Percentiles rank a stretch among this genome's conserved stretches.
Conservation (phyloP, 2,329 filamentous ascomycete species). For the Aspergillus piperis region DNA sequence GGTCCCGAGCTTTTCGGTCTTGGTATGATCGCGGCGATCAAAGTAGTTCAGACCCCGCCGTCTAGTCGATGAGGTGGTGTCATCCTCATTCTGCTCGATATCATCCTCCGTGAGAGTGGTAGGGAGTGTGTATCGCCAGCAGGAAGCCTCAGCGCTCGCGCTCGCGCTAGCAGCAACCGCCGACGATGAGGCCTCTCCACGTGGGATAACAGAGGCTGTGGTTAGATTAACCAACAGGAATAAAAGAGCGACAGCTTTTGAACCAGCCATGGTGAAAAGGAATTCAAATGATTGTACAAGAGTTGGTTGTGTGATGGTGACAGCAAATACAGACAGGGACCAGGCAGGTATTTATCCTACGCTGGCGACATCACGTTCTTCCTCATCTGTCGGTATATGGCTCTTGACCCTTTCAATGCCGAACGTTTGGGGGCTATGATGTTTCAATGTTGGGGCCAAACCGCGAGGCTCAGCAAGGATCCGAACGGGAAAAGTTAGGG, state of each 20-base stretch:
- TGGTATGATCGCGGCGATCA: background rate
- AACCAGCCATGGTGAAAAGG: background rate
- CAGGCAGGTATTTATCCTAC: background rate
- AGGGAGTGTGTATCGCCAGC: background rate
- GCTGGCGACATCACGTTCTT: background rate
- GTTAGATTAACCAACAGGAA: background rate
- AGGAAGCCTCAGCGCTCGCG: background rate
- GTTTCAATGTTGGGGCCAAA: conserved; percentile 2
- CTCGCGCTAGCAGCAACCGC: background rate
- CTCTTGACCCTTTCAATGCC: background rate
- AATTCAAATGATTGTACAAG: background rate
- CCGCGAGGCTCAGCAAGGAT: background rate
- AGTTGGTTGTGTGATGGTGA: background rate
- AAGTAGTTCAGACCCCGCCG: background rate
- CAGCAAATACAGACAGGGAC: background rate
- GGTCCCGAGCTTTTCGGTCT: background rate
- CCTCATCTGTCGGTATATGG: background rate
- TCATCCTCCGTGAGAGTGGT: background rate
- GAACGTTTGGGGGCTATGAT: background rate
- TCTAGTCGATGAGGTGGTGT: background rate
- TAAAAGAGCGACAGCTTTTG: conserved; percentile 1
- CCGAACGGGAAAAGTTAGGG: background rate
- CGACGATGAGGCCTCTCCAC: background rate
- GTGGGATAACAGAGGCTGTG: background rate
- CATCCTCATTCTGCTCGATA: background rate